A percentile compares a stretch with the other conserved stretches of the same genome.
phyloP scores from a whole-genome alignment of 176 grass and related monocot species.

The Zoysia japonica region DNA sequence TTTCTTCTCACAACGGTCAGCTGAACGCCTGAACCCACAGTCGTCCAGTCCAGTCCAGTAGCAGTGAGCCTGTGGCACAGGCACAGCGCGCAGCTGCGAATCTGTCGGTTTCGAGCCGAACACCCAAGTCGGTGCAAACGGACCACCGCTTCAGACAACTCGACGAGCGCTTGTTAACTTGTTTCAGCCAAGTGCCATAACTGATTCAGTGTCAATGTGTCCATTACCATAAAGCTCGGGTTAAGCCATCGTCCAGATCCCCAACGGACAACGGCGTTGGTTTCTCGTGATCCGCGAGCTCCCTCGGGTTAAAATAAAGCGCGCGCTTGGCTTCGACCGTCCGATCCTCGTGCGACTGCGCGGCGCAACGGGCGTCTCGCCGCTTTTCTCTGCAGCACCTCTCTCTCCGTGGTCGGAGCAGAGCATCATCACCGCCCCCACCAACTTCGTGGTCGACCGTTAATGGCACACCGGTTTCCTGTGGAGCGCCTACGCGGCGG shows the following conservation, averaged over 20 bases:
- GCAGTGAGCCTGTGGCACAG: neutral
- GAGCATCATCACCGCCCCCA: conserved; percentile 23
- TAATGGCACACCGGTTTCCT: neutral
- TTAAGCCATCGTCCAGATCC: neutral
- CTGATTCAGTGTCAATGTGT: neutral
- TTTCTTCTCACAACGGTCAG: neutral
- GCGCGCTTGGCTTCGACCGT: neutral
- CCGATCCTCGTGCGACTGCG: neutral
- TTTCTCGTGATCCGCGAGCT: conserved; percentile 14
- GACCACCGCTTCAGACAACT: neutral
- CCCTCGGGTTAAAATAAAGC: neutral
- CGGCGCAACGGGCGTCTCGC: conserved; percentile 14
- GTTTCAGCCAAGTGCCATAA: neutral
- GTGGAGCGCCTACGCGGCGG: neutral
- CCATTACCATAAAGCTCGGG: neutral
- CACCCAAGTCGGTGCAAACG: no score
- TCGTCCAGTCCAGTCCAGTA: neutral
- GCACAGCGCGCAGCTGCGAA: neutral
- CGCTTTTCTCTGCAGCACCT: neutral
- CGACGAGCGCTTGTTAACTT: neutral
- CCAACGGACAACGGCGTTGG: neutral
- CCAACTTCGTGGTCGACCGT: conserved; percentile 30
- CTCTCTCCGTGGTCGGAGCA: neutral
- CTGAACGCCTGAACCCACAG: neutral
- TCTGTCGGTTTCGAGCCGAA: neutral